A percentile compares a stretch with the other conserved stretches of the same genome.
Evolutionary conservation across 139 green algal genomes (phyloP).

Genomic region (Ettlia oleoabundans): DNA sequence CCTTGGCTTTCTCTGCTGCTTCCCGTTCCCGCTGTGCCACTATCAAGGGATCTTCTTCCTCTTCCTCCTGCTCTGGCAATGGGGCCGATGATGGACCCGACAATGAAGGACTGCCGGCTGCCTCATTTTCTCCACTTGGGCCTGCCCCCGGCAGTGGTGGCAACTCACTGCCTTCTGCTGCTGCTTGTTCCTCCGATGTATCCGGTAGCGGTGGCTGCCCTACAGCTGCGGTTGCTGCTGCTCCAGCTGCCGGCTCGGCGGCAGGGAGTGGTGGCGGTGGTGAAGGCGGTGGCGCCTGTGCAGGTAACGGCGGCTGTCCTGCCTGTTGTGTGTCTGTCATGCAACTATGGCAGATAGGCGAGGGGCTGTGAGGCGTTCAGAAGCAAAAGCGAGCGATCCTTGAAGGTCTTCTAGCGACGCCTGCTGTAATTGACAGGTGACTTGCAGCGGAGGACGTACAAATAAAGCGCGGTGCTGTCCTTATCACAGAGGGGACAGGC

Average conservation of each 20-base stretch:
- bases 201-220: neutral
- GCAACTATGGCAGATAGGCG: too few relatives aligned
- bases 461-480: too few relatives aligned
- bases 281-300: neutral
- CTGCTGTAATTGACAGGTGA: too few relatives aligned
- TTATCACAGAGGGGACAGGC: too few relatives aligned
- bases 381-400: too few relatives aligned
- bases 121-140: too few relatives aligned
- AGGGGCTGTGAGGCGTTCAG: too few relatives aligned
- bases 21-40: constrained; percentile 43
- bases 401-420: too few relatives aligned
- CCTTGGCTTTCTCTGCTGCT: constrained; percentile 38
- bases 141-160: constrained; percentile 1
- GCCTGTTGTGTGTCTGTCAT: neutral
- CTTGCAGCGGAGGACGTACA: too few relatives aligned
- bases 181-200: neutral
- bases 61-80: constrained; percentile 38
- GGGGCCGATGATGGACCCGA: neutral
- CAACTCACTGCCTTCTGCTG: neutral
- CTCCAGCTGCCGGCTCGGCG: neutral
- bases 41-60: constrained; percentile 51
- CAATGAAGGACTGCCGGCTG: neutral
- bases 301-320: neutral
- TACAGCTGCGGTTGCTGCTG: neutral
- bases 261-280: neutral